These are phyloP conservation scores for Phytophthora podocarpi DNA, from an alignment of 352 stramenopile genomes.

Conservation along the genomic window DNA sequence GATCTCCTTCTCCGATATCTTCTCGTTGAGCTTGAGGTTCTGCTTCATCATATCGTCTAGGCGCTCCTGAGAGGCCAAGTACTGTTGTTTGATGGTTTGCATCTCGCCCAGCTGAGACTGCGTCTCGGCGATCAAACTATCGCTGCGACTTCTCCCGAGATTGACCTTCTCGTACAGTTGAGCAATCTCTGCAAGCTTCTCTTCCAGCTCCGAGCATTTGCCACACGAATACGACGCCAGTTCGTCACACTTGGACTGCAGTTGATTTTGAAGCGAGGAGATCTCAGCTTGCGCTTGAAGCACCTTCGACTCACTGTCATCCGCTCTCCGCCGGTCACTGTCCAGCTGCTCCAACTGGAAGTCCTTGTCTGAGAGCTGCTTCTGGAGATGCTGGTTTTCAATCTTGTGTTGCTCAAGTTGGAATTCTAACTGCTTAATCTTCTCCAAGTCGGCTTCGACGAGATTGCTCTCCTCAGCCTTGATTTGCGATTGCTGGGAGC, in stretches of 20 bases:
- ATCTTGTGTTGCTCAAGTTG: constrained; percentile 76
- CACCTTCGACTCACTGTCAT: constrained; percentile 52
- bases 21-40: constrained; percentile 62
- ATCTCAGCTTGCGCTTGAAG: constrained; percentile 41
- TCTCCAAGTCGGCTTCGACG: constrained; percentile 19
- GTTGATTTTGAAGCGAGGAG: constrained; percentile 33
- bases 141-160: constrained; percentile 55
- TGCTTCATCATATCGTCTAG: constrained; percentile 54
- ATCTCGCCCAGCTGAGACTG: constrained; percentile 48
- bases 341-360: constrained; percentile 70
- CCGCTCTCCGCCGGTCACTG: constrained; percentile 44
- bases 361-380: constrained; percentile 68
- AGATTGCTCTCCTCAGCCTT: constrained; percentile 32
- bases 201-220: constrained; percentile 49
- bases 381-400: constrained; percentile 75
- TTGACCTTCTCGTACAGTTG: constrained; percentile 69
- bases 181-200: constrained; percentile 55
- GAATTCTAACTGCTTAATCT: constrained; percentile 47
- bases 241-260: constrained; percentile 45
- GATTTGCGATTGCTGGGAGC: constrained; percentile 37
- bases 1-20: constrained; percentile 59
- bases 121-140: constrained; percentile 61
- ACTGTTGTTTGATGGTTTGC: constrained; percentile 50
- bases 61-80: constrained; percentile 38
- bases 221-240: constrained; percentile 34